phyloP scores from a whole-genome alignment of 805 yeast genomes.

The Saccharomyces eubayanus region DNA sequence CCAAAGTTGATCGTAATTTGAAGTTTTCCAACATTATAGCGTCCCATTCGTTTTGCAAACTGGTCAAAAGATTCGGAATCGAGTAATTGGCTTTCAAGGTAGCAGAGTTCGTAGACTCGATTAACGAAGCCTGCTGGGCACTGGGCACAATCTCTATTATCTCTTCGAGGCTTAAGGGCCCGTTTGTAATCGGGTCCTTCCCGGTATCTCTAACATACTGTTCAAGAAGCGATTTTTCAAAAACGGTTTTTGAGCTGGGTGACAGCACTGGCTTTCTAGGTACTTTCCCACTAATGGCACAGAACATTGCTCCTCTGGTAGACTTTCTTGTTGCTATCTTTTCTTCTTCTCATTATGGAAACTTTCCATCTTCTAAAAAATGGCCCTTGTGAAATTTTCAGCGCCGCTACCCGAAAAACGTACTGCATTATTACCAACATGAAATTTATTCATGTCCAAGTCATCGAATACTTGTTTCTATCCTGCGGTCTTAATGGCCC shows the following conservation, averaged over 20 bases:
- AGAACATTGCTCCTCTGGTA: conserved; percentile 18
- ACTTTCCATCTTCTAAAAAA: not conserved
- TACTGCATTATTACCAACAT: not conserved
- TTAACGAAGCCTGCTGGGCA: conserved; percentile 23
- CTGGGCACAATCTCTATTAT: conserved; percentile 38
- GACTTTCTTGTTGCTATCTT: not conserved
- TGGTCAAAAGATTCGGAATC: conserved; percentile 67
- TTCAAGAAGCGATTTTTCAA: conserved; percentile 53
- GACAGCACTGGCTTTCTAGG: conserved; percentile 71
- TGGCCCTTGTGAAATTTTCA: not conserved
- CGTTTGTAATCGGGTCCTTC: conserved; percentile 68
- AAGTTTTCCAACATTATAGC: conserved; percentile 75
- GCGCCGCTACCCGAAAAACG: not conserved
- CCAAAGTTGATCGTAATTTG: conserved; percentile 63
- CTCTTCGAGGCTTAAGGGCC: conserved; percentile 50
- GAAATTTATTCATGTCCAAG: not conserved
- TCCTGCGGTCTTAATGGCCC: not conserved
- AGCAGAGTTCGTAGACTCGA: conserved; percentile 35
- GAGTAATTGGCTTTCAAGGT: conserved; percentile 35
- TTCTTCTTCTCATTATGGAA: not conserved
- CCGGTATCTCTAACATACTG: conserved; percentile 57
- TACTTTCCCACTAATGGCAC: conserved; percentile 58
- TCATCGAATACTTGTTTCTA: not conserved
- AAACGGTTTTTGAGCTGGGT: conserved; percentile 58
- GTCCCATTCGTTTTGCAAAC: conserved; percentile 87